Evolutionary conservation across 139 green algal species (phyloP), one percentile per base, ranked within the genome.

Genomic region (Micromonas pusilla): DNA sequence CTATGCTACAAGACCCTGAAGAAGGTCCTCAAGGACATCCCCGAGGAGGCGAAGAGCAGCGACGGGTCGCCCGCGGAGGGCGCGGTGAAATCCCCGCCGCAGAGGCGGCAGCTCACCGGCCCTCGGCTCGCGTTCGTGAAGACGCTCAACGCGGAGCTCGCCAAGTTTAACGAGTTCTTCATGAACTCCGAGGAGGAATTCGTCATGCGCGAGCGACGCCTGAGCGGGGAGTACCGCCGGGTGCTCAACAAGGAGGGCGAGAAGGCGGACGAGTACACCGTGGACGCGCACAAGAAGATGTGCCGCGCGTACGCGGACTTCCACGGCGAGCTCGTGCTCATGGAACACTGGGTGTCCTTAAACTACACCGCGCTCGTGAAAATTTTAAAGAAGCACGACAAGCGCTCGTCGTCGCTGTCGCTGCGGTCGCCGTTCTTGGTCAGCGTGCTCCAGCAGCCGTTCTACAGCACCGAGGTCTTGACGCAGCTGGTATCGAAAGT

Each of bases 341-440:
- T 85, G 25, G 28, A 77, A n/a, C 53, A 82, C 66, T 85, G 76
- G 76, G 70, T 34, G 23, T 53, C 63, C 39, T 66, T 85, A 25
- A 85, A 85, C 67, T 85, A 82, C 68, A 28, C 57, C 5, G 80
- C 64, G 19, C 53, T 85, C 38, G 80, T 85, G 52, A 85, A 85
- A 71, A 85, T 85, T 53, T 34, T 85, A 25, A 85, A 85, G 45
- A 85, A 85, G 76, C 80, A 85, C 75, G 80, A 81, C 70, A 81
- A 81, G 52, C 52, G 32, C 36, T 67, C 38, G 0, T 77, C 64
- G 19, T 52, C 30, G 9, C 23, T 84, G 28, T 57, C 78, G 32
- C 64, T 83, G 16, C 52, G 72, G 26, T 76, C 54, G 1, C 72
- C 72, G 28, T 77, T 80, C 23, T 28, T 83, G 4, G 60, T 60